Percentiles rank a stretch among this genome's conserved stretches.
phyloP scores from a whole-genome alignment of 179 eudicot genomes.

The Patellifolia procumbens region DNA sequence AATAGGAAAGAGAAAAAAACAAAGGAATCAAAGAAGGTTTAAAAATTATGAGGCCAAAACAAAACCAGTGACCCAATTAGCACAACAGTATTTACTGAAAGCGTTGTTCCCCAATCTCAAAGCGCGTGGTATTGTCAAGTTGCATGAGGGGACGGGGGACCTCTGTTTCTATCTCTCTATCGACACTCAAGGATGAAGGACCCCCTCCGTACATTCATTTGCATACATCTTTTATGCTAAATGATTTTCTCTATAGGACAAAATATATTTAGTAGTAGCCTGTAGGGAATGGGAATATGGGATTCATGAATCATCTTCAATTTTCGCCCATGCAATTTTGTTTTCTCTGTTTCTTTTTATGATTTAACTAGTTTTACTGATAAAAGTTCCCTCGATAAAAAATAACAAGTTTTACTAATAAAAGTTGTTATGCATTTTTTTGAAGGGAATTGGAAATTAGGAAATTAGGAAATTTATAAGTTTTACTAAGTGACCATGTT shows the following conservation, averaged over 20 bases:
- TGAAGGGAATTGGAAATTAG: no score
- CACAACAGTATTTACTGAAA: constrained; percentile 11
- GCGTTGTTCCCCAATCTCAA: not conserved
- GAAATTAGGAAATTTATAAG: no score
- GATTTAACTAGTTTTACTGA: no score
- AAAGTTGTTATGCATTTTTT: no score
- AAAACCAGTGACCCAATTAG: constrained; percentile 26
- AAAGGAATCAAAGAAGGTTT: not conserved
- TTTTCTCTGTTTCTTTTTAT: not conserved
- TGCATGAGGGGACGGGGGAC: constrained; percentile 9
- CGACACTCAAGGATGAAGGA: not conserved
- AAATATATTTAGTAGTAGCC: not conserved
- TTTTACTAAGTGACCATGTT: no score
- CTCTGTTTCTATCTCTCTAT: not conserved
- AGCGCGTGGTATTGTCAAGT: constrained; percentile 28
- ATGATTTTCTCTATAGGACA: not conserved
- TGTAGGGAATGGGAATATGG: not conserved
- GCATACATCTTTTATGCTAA: not conserved
- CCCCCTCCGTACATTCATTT: constrained; percentile 22
- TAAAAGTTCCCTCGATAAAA: no score
- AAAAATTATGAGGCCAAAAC: not conserved
- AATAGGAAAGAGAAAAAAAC: constrained; percentile 13
- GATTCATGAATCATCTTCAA: not conserved
- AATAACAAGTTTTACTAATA: no score
- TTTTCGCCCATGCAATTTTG: not conserved